Evolutionary conservation across 1,284 basidiomycete genomes (phyloP), one percentile per base, ranked within the genome.

Genomic region (Mycosarcoma mackinlayi): DNA sequence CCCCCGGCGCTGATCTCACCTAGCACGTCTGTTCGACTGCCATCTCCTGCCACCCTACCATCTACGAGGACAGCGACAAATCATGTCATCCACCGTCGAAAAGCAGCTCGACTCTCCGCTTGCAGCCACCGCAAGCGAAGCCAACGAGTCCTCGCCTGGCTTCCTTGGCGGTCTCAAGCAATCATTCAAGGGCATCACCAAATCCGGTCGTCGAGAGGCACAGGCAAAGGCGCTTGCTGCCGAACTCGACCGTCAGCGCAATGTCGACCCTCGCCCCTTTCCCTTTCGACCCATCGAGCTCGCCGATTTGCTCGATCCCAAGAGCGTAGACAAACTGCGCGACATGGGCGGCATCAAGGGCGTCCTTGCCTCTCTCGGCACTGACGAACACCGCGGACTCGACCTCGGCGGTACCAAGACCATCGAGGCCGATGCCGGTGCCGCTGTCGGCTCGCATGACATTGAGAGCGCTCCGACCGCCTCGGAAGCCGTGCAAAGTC

Each of bases 291-390:
- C 94, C 0, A 88, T 87, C 63, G 85, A 87, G 53, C 88, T 98
- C 6, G 93, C 93, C 19, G 88, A 89, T 64, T 87, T 98, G 45
- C 88, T 98, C 45, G 94, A 98, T 82, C 93, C 94, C 18, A 94
- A 94, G 84, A 84, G 82, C 46, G 76, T 94, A 8, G 86, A 89
- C 2, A 83, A 86, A 31, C 87, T 98, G 18, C 85, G 86, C 34
- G 84, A 84, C 14, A 86, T 96, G 49, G 94, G 94, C 24, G 95
- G 96, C 37, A 84, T 88, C 3, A 76, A 86, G 1, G 89, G 87
- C 9, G 79, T 98, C 16, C 82, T 95, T 19, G 83, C 85, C 6
- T 89, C 91, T 2, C 87, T 98, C 4, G 93, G 92, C 24, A 90
- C 91, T 1, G 84, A 90, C 74, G 81, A 85, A 6, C 85, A 86